These are phyloP conservation scores for Prunus fruticosa DNA, from an alignment of 306 rosid species.

Conservation along the genomic window DNA sequence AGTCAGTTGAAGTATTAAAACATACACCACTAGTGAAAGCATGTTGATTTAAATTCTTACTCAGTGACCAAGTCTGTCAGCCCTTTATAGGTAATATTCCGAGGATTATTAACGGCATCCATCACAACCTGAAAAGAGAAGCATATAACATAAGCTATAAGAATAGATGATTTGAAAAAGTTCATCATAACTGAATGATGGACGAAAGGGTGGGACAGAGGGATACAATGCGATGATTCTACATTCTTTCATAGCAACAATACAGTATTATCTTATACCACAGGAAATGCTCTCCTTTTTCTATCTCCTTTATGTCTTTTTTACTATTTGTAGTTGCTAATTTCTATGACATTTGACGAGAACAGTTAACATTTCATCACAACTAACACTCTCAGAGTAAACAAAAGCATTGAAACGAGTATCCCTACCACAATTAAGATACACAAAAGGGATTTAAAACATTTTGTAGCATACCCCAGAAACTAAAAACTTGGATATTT, in stretches of 20 bases:
- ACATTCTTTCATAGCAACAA: neutral
- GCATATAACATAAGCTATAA: conserved; percentile 1
- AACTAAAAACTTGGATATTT: neutral
- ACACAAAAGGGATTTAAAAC: neutral
- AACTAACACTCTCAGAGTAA: neutral
- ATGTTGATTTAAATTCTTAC: conserved; percentile 54
- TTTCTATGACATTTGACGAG: neutral
- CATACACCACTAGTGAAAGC: conserved; percentile 7
- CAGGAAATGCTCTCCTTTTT: neutral
- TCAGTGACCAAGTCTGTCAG: conserved; percentile 93
- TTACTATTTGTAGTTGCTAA: neutral
- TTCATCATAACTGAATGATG: neutral
- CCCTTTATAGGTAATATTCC: conserved; percentile 81
- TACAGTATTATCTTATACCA: neutral
- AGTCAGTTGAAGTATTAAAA: neutral
- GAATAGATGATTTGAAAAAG: neutral
- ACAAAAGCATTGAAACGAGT: neutral
- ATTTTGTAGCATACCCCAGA: neutral
- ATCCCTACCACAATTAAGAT: neutral
- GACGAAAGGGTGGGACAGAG: neutral
- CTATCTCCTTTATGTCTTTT: neutral
- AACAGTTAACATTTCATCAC: neutral
- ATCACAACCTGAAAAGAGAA: conserved; percentile 75
- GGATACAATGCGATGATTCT: neutral
- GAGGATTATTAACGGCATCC: conserved; percentile 95